Conservation (phyloP, 2,329 filamentous ascomycete genomes). For the Mariannaea elegans region DNA sequence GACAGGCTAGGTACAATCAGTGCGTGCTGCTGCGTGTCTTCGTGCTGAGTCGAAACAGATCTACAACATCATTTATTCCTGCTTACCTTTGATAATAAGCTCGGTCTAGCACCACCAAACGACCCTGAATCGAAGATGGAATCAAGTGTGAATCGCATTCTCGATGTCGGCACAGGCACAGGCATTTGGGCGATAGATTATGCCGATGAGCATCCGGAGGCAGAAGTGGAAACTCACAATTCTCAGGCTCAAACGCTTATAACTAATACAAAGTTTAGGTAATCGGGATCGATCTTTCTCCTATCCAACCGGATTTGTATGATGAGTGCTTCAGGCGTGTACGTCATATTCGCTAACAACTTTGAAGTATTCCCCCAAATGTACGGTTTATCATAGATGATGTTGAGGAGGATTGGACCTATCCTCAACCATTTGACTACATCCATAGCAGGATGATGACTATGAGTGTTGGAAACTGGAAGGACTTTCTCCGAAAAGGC, state of each 20-base stretch:
- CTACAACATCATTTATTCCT: conserved; percentile 1
- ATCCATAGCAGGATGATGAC: conserved; percentile 16
- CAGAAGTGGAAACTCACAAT: no score
- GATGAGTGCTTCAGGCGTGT: background rate
- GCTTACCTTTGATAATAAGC: background rate
- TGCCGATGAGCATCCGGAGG: conserved; percentile 6
- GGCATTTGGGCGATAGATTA: conserved; percentile 9
- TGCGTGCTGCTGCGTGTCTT: no score
- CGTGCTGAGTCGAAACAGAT: background rate
- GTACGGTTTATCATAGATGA: conserved; percentile 17
- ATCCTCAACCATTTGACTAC: conserved; percentile 8
- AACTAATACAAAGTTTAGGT: no score
- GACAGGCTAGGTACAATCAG: background rate
- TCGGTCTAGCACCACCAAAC: conserved; percentile 1
- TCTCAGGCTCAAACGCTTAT: no score
- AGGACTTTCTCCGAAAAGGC: background rate
- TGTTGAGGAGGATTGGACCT: conserved; percentile 17
- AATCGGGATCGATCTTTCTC: background rate
- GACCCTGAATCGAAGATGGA: background rate
- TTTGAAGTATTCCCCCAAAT: conserved; percentile 9
- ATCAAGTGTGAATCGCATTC: background rate
- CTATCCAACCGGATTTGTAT: conserved; percentile 5
- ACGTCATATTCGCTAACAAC: background rate
- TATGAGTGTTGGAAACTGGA: conserved; percentile 2
- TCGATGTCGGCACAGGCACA: background rate